Percentiles rank a stretch among this genome's conserved stretches.
Conservation (phyloP, 1,284 basidiomycete species). For the Flammula alnicola region DNA sequence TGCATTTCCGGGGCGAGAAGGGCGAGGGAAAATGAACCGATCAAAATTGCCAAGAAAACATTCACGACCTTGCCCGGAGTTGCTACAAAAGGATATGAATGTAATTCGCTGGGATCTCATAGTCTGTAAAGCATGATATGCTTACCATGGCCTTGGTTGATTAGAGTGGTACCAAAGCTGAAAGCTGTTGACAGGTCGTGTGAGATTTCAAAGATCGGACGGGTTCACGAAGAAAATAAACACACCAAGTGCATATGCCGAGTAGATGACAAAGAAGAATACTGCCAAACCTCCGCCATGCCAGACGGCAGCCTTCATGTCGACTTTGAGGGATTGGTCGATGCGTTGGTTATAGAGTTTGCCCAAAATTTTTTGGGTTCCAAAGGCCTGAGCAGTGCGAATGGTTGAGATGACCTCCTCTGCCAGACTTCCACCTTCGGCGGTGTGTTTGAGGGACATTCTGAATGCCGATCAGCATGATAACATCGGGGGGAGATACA, state of each 20-base stretch:
- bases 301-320: slow-evolving; percentile 68
- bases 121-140: slow-evolving; percentile 1
- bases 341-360: slow-evolving; percentile 75
- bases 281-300: slow-evolving; percentile 72
- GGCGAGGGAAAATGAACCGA: slow-evolving; percentile 88
- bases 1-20: slow-evolving; percentile 82
- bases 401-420: slow-evolving; percentile 94
- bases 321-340: slow-evolving; percentile 56
- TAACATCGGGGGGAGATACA: slow-evolving; percentile 1
- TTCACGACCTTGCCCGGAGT: slow-evolving; percentile 78
- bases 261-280: slow-evolving; percentile 86
- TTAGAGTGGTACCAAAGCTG: slow-evolving; percentile 83
- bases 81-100: slow-evolving; percentile 47
- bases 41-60: slow-evolving; percentile 84
- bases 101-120: neutral
- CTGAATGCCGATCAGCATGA: slow-evolving; percentile 33
- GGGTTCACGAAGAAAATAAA: slow-evolving; percentile 29
- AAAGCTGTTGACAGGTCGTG: slow-evolving; percentile 55
- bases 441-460: slow-evolving; percentile 74
- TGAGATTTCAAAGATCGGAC: neutral
- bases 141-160: slow-evolving; percentile 61
- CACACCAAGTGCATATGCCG: slow-evolving; percentile 66
- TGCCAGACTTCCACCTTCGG: slow-evolving; percentile 84
- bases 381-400: slow-evolving; percentile 92
- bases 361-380: slow-evolving; percentile 73